Evolutionary conservation across 805 yeast species (phyloP), one percentile per base, ranked within the genome.

Genomic region (Suhomyces sp.): DNA sequence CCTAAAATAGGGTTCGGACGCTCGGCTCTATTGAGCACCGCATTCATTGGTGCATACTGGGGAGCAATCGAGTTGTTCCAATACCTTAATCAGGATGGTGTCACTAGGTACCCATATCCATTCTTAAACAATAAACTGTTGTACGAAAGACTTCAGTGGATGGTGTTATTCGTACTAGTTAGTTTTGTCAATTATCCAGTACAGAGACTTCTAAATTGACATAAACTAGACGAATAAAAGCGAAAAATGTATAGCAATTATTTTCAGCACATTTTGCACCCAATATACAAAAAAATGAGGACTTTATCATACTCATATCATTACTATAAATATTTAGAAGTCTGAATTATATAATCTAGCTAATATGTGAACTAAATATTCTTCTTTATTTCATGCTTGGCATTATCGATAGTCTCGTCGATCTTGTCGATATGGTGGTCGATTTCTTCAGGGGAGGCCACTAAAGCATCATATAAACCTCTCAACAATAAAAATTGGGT

Each of bases 401-500:
- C 42, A 4, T 15, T 19, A 13, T 42, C 31, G 23, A 42, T 42
- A 24, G 46, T 13, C 6, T 41, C 29, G 2, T 27, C 29, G 29
- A 27, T 8, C 17, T 29, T 29, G 23, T 42, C 46, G 17, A 42
- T 26, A 13, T 50, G 51, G 5, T 48, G 40, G n/a, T 48, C 54
- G 19, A 52, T 54, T 33, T 53, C 53, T 31, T 46, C 51, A 24
- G 46, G 54, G 9, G 36, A 27, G 7, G 35, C 44, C 7, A 56
- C 59, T 27, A 62, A 26, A 35, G 55, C 36, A 51, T 62, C 68
- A 57, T 72, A 65, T 23, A 70, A 49, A 24, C 51, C 57, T 50
- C 64, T 59, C 60, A 66, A 59, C n/a, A 68, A 48, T 53, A 71
- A 56, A 54, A 68, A 71, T 57, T 67, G 71, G 1, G 58, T 53